Percentiles rank a stretch among this genome's conserved stretches.
phyloP scores from a whole-genome alignment of 352 stramenopile genomes.

The Thraustochytrium aureum region DNA sequence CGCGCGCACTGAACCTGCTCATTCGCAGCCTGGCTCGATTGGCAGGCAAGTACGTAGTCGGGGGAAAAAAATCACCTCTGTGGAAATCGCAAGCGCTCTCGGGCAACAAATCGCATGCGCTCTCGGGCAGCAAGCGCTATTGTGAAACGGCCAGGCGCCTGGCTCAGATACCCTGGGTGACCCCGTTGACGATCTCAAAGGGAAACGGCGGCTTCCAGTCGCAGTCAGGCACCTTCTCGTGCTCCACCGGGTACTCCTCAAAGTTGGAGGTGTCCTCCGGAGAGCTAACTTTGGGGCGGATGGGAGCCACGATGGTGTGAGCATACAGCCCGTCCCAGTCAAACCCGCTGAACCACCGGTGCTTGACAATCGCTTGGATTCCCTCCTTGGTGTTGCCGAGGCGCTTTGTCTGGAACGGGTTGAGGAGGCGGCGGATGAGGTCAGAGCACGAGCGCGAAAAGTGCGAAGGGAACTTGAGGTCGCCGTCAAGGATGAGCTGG shows the following conservation, averaged over 20 bases:
- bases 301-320: conserved; percentile 53
- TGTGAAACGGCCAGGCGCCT: too few species aligned
- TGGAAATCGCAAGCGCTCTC: too few species aligned
- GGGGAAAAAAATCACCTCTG: too few species aligned
- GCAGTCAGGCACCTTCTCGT: conserved; percentile 9
- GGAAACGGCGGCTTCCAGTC: conserved; percentile 43
- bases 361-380: conserved; percentile 72
- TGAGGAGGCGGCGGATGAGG: conserved; percentile 81
- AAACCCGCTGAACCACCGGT: conserved; percentile 82
- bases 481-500: conserved; percentile 84
- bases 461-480: conserved; percentile 73
- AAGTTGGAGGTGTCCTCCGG: conserved; percentile 57
- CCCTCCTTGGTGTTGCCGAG: conserved; percentile 81
- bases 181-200: background rate
- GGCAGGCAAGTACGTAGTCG: too few species aligned
- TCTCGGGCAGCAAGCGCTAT: too few species aligned
- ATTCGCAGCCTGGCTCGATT: too few species aligned
- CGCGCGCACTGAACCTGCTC: too few species aligned
- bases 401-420: conserved; percentile 74
- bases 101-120: too few species aligned
- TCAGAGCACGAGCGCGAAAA: conserved; percentile 68
- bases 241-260: conserved; percentile 50
- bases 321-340: conserved; percentile 78
- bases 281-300: conserved; percentile 39
- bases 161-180: conserved; percentile 23